A percentile compares a stretch with the other conserved stretches of the same genome.
phyloP scores from a whole-genome alignment of 2,329 filamentous ascomycete species.

The Leptographium procerum region DNA sequence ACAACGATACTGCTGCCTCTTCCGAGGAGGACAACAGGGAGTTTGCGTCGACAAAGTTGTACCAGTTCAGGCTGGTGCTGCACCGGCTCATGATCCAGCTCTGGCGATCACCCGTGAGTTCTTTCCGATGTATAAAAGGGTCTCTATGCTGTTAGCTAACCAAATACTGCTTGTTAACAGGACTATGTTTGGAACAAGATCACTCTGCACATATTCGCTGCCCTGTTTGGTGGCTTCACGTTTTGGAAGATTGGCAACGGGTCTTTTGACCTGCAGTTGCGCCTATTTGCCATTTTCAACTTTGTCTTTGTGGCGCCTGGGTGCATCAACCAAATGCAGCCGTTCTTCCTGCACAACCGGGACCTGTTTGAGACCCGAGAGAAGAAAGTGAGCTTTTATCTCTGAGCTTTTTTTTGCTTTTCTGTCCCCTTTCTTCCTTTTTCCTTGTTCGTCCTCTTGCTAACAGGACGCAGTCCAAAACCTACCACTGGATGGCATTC shows the following conservation, averaged over 20 bases:
- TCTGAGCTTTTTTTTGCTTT: not conserved
- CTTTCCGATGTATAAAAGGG: not conserved
- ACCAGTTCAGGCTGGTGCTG: constrained; percentile 49
- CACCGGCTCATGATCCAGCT: constrained; percentile 8
- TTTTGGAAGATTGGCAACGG: constrained; percentile 48
- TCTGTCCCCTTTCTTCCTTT: not conserved
- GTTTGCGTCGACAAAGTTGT: constrained; percentile 57
- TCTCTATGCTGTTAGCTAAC: not conserved
- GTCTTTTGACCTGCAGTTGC: constrained; percentile 56
- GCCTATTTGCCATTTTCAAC: constrained; percentile 62
- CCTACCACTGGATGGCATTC: constrained; percentile 59
- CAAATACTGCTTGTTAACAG: constrained; percentile 16
- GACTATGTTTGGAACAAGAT: constrained; percentile 62
- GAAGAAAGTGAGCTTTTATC: constrained; percentile 31
- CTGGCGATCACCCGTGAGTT: constrained; percentile 7
- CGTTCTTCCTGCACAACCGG: constrained; percentile 57
- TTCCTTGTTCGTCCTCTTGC: not conserved
- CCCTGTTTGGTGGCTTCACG: constrained; percentile 43
- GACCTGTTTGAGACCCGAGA: constrained; percentile 60
- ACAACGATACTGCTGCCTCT: not conserved
- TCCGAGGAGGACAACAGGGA: constrained; percentile 33
- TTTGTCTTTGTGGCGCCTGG: constrained; percentile 57
- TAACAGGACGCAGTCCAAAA: constrained; percentile 33
- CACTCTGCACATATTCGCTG: constrained; percentile 47
- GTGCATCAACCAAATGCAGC: constrained; percentile 56